Evolutionary conservation across 345 rosid species (phyloP).

Genomic region (Rhodamnia rubescens): DNA sequence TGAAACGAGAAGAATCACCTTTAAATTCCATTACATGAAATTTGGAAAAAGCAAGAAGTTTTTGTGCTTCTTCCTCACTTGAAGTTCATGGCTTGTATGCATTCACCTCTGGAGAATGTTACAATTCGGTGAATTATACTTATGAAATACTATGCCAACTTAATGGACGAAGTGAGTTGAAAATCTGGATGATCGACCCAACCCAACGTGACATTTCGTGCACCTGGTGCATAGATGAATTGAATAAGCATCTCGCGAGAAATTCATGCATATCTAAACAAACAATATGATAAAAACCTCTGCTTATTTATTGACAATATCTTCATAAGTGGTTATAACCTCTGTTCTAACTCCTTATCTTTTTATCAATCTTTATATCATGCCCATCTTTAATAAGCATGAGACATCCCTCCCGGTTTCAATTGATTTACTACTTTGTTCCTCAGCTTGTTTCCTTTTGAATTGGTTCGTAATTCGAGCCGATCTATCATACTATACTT

Average conservation of each 20-base stretch:
- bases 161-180: not conserved
- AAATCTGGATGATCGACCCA: not conserved
- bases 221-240: not conserved
- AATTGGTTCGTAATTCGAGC: not conserved
- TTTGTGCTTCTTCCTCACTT: not conserved
- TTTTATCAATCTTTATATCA: not conserved
- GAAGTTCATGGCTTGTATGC: not conserved
- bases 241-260: rapidly evolving
- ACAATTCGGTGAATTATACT: not conserved
- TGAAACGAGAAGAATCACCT: not conserved
- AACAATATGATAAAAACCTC: not conserved
- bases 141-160: too few species aligned
- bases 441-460: too few species aligned
- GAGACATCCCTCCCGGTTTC: not conserved
- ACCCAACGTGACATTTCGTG: not conserved
- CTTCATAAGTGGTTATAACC: not conserved
- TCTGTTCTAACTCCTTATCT: not conserved
- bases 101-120: not conserved
- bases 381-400: not conserved
- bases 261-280: not conserved
- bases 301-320: not conserved
- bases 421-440: not conserved
- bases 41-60: not conserved
- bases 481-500: not conserved
- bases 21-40: not conserved